Evolutionary conservation across 352 stramenopile species (phyloP).

Genomic region (Phytophthora ramorum): DNA sequence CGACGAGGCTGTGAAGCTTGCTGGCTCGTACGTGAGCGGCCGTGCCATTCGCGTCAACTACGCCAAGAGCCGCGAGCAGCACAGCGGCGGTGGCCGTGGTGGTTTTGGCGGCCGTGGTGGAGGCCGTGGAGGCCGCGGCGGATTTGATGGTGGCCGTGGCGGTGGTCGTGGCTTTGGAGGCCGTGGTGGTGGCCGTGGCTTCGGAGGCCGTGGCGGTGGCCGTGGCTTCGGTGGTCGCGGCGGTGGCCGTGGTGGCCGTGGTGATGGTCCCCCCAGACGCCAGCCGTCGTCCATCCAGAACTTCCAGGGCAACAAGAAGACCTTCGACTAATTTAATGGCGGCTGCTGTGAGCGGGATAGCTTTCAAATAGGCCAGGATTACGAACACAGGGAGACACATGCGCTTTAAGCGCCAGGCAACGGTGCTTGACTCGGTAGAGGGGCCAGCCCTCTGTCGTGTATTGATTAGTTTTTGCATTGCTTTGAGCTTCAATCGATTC

Average conservation of each 20-base stretch:
- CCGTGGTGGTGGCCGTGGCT: conserved; percentile 45
- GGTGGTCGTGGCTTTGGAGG: conserved; percentile 55
- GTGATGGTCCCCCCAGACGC: conserved; percentile 80
- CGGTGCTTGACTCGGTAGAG: conserved; percentile 35
- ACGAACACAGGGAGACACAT: conserved; percentile 29
- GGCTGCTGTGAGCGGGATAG: conserved; percentile 17
- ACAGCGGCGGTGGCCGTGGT: conserved; percentile 36
- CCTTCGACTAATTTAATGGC: conserved; percentile 93
- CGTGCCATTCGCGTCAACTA: conserved; percentile 96
- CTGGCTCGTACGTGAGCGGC: conserved; percentile 92
- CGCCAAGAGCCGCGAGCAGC: conserved; percentile 80
- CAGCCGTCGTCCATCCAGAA: conserved; percentile 93
- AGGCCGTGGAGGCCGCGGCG: conserved; percentile 58
- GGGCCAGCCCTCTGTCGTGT: conserved; percentile 25
- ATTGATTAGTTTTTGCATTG: conserved; percentile 47
- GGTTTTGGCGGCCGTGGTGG: conserved; percentile 68
- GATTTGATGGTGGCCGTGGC: conserved; percentile 56
- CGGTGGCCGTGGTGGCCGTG: conserved; percentile 66
- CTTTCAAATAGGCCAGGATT: conserved; percentile 28
- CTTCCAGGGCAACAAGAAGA: conserved; percentile 97
- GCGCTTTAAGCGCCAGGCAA: conserved; percentile 22
- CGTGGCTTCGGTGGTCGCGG: conserved; percentile 52
- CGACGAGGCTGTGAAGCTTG: conserved; percentile 92
- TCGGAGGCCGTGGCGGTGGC: conserved; percentile 64
- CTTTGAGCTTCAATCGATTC: conserved; percentile 43